These are phyloP conservation scores for Russula foetens DNA, from an alignment of 768 basidiomycete species.

Conservation along the genomic window DNA sequence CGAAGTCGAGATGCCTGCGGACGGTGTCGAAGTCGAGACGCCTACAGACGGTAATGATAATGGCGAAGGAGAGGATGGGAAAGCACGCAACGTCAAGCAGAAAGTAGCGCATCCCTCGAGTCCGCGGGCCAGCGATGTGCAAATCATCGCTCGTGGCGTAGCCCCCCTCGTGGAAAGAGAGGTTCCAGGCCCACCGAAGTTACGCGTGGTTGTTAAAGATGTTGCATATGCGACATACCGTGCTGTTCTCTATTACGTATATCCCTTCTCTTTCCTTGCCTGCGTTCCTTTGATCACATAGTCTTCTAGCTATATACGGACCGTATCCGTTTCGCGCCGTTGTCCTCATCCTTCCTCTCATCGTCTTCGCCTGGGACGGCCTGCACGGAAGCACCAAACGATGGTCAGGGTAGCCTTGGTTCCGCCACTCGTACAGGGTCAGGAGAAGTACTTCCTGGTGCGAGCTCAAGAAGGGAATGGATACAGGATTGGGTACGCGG, in stretches of 20 bases:
- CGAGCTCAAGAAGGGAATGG: constrained; percentile 53
- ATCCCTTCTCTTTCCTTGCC: not conserved
- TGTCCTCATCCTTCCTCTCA: constrained; percentile 58
- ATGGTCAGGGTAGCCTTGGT: constrained; percentile 29
- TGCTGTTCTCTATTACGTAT: constrained; percentile 70
- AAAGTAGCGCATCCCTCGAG: constrained; percentile 35
- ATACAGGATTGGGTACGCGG: constrained; percentile 56
- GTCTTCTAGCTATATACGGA: constrained; percentile 70
- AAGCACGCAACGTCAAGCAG: constrained; percentile 26
- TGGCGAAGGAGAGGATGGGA: constrained; percentile 5
- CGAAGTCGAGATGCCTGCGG: not conserved
- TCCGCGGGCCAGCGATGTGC: constrained; percentile 26
- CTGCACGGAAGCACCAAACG: constrained; percentile 25
- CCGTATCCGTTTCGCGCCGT: constrained; percentile 72
- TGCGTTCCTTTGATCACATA: not conserved
- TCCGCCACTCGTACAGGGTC: constrained; percentile 14
- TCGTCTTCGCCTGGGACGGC: constrained; percentile 14
- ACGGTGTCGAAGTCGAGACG: not conserved
- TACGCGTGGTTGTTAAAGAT: constrained; percentile 45
- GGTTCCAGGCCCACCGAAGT: constrained; percentile 37
- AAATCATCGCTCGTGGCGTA: not conserved
- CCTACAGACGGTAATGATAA: not conserved
- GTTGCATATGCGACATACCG: constrained; percentile 56
- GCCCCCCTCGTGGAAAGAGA: not conserved
- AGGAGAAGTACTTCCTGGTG: constrained; percentile 18